Conservation (phyloP, 345 rosid genomes). For the Durio zibethinus region DNA sequence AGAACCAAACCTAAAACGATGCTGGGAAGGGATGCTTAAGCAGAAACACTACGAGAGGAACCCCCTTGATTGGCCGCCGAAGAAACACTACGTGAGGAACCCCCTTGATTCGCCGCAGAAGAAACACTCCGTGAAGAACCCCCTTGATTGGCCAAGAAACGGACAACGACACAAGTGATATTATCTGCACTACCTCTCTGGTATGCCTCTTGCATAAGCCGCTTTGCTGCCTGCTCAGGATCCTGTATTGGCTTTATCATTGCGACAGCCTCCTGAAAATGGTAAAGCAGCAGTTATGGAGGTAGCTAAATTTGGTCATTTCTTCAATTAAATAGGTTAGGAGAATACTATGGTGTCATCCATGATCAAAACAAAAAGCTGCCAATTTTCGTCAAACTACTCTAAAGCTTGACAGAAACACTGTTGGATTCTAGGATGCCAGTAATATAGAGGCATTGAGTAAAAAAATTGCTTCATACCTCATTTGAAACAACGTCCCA, state of each 20-base stretch:
- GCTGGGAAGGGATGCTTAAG: conserved; percentile 13
- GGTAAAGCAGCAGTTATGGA: neutral
- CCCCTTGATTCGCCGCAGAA: too few species aligned
- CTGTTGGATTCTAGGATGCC: neutral
- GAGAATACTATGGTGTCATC: neutral
- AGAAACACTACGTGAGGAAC: conserved; percentile 49
- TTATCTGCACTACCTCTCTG: conserved; percentile 98
- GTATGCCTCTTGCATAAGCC: conserved; percentile 83
- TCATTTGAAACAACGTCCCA: conserved; percentile 99
- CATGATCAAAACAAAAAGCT: neutral
- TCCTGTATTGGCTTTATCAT: conserved; percentile 76
- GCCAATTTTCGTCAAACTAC: neutral
- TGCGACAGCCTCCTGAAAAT: conserved; percentile 32
- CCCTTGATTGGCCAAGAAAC: conserved; percentile 57
- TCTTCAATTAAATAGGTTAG: neutral
- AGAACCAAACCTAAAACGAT: neutral
- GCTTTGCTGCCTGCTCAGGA: conserved; percentile 87
- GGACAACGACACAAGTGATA: conserved; percentile 91
- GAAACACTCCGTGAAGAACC: conserved; percentile 34
- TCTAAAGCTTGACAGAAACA: neutral
- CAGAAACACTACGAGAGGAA: conserved; percentile 30
- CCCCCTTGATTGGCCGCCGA: conserved; percentile 46
- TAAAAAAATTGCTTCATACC: conserved; percentile 35
- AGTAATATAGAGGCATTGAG: neutral
- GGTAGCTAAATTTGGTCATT: neutral